Evolutionary conservation across 352 stramenopile species (phyloP).

Genomic region (Thraustochytrium sp.): DNA sequence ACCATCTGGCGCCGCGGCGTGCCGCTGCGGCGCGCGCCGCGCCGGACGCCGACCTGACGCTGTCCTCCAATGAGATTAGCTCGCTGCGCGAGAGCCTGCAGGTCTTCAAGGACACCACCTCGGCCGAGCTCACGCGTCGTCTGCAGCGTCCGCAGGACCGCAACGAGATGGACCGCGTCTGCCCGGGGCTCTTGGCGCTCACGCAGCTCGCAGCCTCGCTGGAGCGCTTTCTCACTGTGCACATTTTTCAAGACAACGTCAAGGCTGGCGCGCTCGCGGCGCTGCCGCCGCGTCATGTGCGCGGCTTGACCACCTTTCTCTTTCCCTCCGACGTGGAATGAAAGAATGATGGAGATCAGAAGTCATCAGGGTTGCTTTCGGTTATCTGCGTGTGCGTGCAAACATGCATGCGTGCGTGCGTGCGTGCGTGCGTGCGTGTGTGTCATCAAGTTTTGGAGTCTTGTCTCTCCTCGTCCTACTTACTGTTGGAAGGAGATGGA

Average conservation of each 20-base stretch:
- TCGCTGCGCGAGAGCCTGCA: background rate
- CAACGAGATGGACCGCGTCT: background rate
- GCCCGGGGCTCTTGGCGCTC: background rate
- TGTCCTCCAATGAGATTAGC: conserved; percentile 19
- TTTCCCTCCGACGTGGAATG: conserved; percentile 3
- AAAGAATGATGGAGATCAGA: no score
- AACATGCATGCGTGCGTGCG: no score
- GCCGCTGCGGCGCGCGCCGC: background rate
- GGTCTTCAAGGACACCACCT: background rate
- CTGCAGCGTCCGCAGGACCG: background rate
- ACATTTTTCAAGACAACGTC: conserved; percentile 34
- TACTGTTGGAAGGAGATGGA: conserved; percentile 82
- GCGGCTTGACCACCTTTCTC: background rate
- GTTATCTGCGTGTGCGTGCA: no score
- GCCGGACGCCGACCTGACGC: background rate
- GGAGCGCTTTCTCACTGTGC: conserved; percentile 18
- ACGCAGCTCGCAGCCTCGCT: background rate
- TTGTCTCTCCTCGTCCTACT: background rate
- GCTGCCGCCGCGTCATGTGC: background rate
- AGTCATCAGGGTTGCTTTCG: no score
- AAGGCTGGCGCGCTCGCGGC: background rate
- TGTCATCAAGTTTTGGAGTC: background rate
- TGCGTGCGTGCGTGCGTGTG: no score
- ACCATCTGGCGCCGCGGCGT: background rate
- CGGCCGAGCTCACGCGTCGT: background rate